Percentiles rank a stretch among this genome's conserved stretches.
phyloP scores from a whole-genome alignment of 2,329 filamentous ascomycete genomes.

The Blastomyces percursus region DNA sequence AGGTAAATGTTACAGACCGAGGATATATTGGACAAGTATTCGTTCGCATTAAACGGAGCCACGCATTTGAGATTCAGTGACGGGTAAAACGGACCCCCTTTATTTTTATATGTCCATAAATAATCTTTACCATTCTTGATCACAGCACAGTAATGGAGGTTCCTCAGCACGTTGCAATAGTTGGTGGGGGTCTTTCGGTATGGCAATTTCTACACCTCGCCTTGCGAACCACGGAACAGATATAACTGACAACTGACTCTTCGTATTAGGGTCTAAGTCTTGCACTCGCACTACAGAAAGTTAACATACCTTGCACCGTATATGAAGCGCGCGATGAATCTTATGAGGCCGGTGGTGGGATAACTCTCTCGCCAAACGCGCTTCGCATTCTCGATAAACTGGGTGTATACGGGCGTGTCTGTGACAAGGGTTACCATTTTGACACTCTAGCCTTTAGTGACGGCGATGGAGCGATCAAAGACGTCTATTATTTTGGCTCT shows the following conservation, averaged over 20 bases:
- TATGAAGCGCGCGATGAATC: constrained; percentile 42
- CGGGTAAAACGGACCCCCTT: not conserved
- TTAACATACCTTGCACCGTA: constrained; percentile 40
- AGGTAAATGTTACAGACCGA: not conserved
- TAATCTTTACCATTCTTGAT: not conserved
- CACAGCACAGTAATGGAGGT: not conserved
- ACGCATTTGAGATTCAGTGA: not conserved
- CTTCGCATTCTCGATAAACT: constrained; percentile 44
- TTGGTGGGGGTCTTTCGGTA: not conserved
- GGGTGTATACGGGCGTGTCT: constrained; percentile 39
- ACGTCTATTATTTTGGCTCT: constrained; percentile 40
- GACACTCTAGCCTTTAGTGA: constrained; percentile 40
- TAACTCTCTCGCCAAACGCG: constrained; percentile 51
- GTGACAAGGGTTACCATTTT: constrained; percentile 41
- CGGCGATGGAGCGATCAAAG: constrained; percentile 26
- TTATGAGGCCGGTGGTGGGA: constrained; percentile 42
- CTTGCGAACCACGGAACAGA: not conserved
- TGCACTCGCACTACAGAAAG: constrained; percentile 43
- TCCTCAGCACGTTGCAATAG: not conserved
- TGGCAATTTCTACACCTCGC: not conserved
- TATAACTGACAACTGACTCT: not conserved
- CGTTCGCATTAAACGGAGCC: not conserved
- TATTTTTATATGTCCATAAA: not conserved
- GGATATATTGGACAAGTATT: not conserved
- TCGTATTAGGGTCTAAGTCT: constrained; percentile 39